Conservation (phyloP, 1,284 basidiomycete genomes). For the Waitea zeae region DNA sequence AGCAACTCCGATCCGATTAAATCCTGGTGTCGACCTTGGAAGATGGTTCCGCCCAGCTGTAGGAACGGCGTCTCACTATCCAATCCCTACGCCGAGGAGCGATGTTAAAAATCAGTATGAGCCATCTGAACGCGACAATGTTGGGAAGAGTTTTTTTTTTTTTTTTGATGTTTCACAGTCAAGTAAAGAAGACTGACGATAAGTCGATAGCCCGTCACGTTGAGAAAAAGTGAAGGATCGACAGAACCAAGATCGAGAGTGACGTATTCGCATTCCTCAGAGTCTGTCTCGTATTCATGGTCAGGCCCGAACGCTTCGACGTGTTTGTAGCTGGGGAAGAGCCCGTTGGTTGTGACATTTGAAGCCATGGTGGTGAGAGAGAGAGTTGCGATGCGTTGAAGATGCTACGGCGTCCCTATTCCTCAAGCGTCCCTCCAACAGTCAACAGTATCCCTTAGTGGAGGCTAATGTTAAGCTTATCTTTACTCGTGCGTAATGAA, state of each 20-base stretch:
- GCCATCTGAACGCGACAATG: background rate
- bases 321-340: slow-evolving; percentile 40
- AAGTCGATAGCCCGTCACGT: slow-evolving; percentile 44
- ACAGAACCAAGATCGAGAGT: slow-evolving; percentile 53
- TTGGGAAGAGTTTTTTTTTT: slow-evolving; percentile 1
- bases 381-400: too few relatives aligned
- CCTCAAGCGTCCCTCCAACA: too few relatives aligned
- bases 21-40: slow-evolving; percentile 46
- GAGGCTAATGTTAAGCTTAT: too few relatives aligned
- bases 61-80: slow-evolving; percentile 59
- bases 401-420: too few relatives aligned
- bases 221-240: slow-evolving; percentile 59
- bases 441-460: too few relatives aligned
- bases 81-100: slow-evolving; percentile 31
- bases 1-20: slow-evolving; percentile 58
- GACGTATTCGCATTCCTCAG: slow-evolving; percentile 48
- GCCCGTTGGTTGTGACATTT: too few relatives aligned
- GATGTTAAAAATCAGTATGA: background rate
- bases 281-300: slow-evolving; percentile 39
- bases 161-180: too few relatives aligned
- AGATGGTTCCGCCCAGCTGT: slow-evolving; percentile 53
- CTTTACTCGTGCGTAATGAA: too few relatives aligned
- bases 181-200: slow-evolving; percentile 38
- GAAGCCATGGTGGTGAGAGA: too few relatives aligned
- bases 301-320: slow-evolving; percentile 42